Percentiles rank a stretch among this genome's conserved stretches.
Conservation (phyloP, 768 basidiomycete genomes). For the Suillus decipiens region DNA sequence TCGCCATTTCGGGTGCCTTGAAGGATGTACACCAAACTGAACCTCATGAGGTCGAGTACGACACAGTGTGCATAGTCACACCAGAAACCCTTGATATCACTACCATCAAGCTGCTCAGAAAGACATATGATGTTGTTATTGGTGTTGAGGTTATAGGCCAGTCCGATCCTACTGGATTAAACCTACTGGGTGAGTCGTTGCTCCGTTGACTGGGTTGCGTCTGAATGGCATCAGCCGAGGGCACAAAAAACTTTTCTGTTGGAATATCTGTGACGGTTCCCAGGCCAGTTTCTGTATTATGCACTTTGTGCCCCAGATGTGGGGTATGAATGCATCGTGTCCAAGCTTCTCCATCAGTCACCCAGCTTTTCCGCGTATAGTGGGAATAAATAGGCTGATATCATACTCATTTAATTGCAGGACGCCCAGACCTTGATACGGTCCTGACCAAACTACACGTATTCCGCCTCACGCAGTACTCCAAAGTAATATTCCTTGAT, state of each 20-base stretch:
- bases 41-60: conserved; percentile 51
- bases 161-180: conserved; percentile 63
- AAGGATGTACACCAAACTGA: conserved; percentile 61
- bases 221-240: conserved; percentile 9
- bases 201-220: conserved; percentile 12
- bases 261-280: conserved; percentile 16
- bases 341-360: conserved; percentile 11
- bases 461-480: conserved; percentile 87
- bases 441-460: conserved; percentile 97
- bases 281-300: conserved; percentile 8
- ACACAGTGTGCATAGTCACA: conserved; percentile 89
- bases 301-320: conserved; percentile 13
- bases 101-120: conserved; percentile 76
- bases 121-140: conserved; percentile 80
- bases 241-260: conserved; percentile 7
- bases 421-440: conserved; percentile 89
- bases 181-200: conserved; percentile 74
- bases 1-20: conserved; percentile 83
- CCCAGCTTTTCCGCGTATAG: conserved; percentile 7
- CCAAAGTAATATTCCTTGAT: conserved; percentile 88
- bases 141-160: conserved; percentile 90
- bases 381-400: conserved; percentile 16
- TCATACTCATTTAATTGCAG: conserved; percentile 42
- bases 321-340: conserved; percentile 19
- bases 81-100: conserved; percentile 90